Evolutionary conservation across 202 grass and related monocot genomes (phyloP).

Genomic region (Saccharum hybrid): DNA sequence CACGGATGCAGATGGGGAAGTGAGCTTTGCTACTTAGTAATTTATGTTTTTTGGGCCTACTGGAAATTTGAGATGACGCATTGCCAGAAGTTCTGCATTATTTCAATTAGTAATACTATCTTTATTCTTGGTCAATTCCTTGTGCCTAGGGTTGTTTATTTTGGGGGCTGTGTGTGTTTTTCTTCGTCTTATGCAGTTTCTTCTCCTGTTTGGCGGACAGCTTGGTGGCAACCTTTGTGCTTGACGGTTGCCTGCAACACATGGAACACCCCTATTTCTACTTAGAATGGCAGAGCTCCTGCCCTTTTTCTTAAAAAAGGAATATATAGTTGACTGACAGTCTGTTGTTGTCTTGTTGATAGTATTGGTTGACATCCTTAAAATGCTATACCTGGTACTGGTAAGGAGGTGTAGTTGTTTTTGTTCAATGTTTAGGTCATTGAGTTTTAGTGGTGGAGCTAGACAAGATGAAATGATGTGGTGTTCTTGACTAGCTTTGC

Average conservation of each 20-base stretch:
- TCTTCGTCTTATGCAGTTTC: background rate
- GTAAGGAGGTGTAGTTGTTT: background rate
- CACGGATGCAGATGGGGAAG: background rate
- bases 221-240: background rate
- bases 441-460: background rate
- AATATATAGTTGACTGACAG: background rate
- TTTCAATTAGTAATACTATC: constrained; percentile 22
- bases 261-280: background rate
- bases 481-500: constrained; percentile 33
- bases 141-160: background rate
- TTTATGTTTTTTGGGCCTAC: background rate
- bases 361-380: constrained; percentile 12
- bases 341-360: constrained; percentile 5
- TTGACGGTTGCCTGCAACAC: background rate
- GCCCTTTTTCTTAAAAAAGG: background rate
- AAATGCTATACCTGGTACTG: background rate
- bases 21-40: background rate
- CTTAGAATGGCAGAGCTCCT: background rate
- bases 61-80: background rate
- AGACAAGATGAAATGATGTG: background rate
- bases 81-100: constrained; percentile 12
- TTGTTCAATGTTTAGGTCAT: constrained; percentile 3
- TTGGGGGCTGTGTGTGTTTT: background rate
- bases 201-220: background rate
- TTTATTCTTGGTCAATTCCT: background rate